Base-by-base conservation (phyloP, 495 filamentous ascomycete genomes). In the Chaetomium tenue region DNA sequence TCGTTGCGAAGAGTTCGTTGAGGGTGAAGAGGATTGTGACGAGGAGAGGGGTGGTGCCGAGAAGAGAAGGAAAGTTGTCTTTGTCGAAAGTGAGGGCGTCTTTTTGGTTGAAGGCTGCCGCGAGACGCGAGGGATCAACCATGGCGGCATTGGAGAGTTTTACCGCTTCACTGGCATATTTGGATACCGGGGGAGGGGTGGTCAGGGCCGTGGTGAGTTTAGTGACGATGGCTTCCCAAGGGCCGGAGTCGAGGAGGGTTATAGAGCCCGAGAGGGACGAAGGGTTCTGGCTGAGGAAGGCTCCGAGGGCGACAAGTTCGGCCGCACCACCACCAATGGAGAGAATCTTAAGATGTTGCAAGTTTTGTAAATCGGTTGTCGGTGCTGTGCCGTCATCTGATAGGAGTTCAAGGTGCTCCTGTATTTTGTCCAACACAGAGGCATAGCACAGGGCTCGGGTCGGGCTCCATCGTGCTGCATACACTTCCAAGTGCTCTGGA, bases 21-120 rank as follows among this genome's bases (percentile, higher is more conserved):
- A 97, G 84, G 0, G 93, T 96, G 81, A 97, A 98, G 76, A 97
- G 87, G 0, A 97, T 75, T 0, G 94, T 96, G 5, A 94, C 79
- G 0, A 98, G 80, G 3, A 75, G 66, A 1, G 79, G 76, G 0
- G 50, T 11, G 44, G 25, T 23, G 33, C 68, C 70, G 2, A 87
- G 61, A 0, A 86, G 47, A 12, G 69, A 57, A 13, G 69, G 51
- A 5, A 91, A 72, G 0, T 74, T 71, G 0, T 72, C 62, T 11
- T 78, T 75, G 3, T 75, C 66, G 0, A 87, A 65, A 6, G 74
- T 62, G 2, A 97, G 83, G 20, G 91, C 76, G 72, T 96, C 89
- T 8, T 78, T 68, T 60, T 86, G 85, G 18, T 77, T 64, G 71
- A 92, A 92, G 0, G 65, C 67, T 6, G 85, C 71, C 0, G 68